Evolutionary conservation across 371 early-diverging fungal genomes (phyloP), one percentile per base, ranked within the genome.

Genomic region (Chytridiales sp.): DNA sequence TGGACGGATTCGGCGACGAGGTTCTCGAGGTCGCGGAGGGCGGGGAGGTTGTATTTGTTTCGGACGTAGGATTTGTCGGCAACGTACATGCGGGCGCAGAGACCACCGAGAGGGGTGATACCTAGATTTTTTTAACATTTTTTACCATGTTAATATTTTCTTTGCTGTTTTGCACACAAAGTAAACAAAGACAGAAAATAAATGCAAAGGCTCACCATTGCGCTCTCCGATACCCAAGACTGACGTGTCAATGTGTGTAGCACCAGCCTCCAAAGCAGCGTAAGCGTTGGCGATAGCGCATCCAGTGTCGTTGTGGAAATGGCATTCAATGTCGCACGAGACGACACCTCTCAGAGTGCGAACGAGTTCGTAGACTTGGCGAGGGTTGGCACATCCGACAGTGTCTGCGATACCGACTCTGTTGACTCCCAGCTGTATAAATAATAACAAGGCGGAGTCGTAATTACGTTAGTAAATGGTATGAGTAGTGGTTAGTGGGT

Each of bases 221-320:
- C 97, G 90, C 78, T 97, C 97, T 43, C 97, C 97, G 62, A 97
- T 97, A 57, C 97, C 97, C 56, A 97, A 82, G 4, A 97, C 93
- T 4, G 93, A 92, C 8, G 97, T 97, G 75, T 97, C 95, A 63
- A 97, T 93, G 73, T 97, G 97, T 1, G 97, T 97, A 17, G 95
- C 95, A 42, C 97, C 97, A 41, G 95, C 95, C 78, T 95, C 95
- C 48, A 97, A 79, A 11, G 95, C 90, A 48, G 94, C 90, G 72
- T 92, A 94, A 32, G 97, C 94, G 71, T 97, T 97, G 36, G 95
- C 95, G 63, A 95, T 94, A 38, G 95, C 93, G 73, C 97, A 97
- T 31, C 95, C 95, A n/a, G 97, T 97, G 70, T 97, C 97, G 72
- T 97, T 91, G 80, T 97, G 97, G 85, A 97, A 97, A 68, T 97